phyloP scores from a whole-genome alignment of 1,284 basidiomycete species.

The Phellopilus nigrolimitatus region DNA sequence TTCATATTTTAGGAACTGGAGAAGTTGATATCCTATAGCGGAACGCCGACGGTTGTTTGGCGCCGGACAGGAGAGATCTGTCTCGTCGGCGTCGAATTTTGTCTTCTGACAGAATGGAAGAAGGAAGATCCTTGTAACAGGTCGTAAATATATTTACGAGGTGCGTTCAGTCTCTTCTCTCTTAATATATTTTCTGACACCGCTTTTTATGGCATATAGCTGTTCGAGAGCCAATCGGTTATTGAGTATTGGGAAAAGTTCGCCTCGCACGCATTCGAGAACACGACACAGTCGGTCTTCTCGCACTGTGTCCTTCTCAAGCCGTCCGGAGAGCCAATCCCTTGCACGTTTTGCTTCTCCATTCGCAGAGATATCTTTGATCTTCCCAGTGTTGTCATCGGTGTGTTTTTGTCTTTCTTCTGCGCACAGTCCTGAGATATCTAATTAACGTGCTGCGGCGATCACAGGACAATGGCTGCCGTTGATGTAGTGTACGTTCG shows the following conservation, averaged over 20 bases:
- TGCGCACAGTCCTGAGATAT: not conserved
- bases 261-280: constrained; percentile 91
- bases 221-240: constrained; percentile 86
- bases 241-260: constrained; percentile 97
- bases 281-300: constrained; percentile 92
- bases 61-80: constrained; percentile 96
- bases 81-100: constrained; percentile 94
- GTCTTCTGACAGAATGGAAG: constrained; percentile 87
- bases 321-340: constrained; percentile 76
- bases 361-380: constrained; percentile 88
- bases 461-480: constrained; percentile 78
- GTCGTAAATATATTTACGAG: constrained; percentile 88
- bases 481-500: constrained; percentile 45
- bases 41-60: constrained; percentile 99
- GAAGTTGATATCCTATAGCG: constrained; percentile 94
- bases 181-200: constrained; percentile 17
- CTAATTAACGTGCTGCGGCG: too few species aligned
- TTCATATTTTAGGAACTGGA: constrained; percentile 72
- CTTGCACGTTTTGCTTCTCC: constrained; percentile 89
- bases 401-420: constrained; percentile 34
- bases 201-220: constrained; percentile 37
- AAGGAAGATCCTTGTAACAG: constrained; percentile 77
- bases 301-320: constrained; percentile 85
- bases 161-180: constrained; percentile 32
- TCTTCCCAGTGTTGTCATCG: constrained; percentile 82